Percentiles rank a stretch among this genome's conserved stretches.
phyloP scores from a whole-genome alignment of 2,329 filamentous ascomycete genomes.

The Talaromyces sp. region DNA sequence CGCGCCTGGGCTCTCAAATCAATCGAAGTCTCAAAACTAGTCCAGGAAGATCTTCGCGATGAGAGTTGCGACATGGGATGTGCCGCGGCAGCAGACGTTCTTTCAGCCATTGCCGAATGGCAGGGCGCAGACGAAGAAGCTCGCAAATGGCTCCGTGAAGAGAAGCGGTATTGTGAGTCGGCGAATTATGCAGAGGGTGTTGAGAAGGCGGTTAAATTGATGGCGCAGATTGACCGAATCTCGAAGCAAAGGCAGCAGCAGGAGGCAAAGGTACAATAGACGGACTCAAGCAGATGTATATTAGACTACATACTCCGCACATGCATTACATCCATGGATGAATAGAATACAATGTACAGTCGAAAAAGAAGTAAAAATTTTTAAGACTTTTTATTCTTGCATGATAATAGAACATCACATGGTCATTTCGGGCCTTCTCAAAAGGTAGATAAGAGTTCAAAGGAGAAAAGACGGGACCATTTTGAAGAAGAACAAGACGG shows the following conservation, averaged over 20 bases:
- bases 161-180: slow-evolving; percentile 57
- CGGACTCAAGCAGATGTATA: background rate
- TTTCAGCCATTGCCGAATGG: slow-evolving; percentile 80
- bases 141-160: slow-evolving; percentile 66
- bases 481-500: background rate
- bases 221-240: slow-evolving; percentile 1
- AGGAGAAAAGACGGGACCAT: slow-evolving; percentile 17
- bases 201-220: slow-evolving; percentile 26
- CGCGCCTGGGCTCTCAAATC: slow-evolving; percentile 21
- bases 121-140: slow-evolving; percentile 65
- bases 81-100: slow-evolving; percentile 71
- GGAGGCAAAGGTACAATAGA: background rate
- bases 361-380: slow-evolving; percentile 27
- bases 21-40: slow-evolving; percentile 17
- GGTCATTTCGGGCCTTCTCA: slow-evolving; percentile 31
- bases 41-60: slow-evolving; percentile 56
- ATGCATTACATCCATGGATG: background rate
- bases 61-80: slow-evolving; percentile 83
- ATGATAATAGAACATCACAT: slow-evolving; percentile 44
- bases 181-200: slow-evolving; percentile 42
- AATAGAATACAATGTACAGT: background rate
- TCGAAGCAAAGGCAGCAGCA: background rate
- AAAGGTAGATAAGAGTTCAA: slow-evolving; percentile 21
- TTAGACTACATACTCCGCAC: background rate
- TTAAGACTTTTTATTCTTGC: slow-evolving; percentile 34